phyloP scores from a whole-genome alignment of 2,329 filamentous ascomycete species.

The Fonsecaea erecta region DNA sequence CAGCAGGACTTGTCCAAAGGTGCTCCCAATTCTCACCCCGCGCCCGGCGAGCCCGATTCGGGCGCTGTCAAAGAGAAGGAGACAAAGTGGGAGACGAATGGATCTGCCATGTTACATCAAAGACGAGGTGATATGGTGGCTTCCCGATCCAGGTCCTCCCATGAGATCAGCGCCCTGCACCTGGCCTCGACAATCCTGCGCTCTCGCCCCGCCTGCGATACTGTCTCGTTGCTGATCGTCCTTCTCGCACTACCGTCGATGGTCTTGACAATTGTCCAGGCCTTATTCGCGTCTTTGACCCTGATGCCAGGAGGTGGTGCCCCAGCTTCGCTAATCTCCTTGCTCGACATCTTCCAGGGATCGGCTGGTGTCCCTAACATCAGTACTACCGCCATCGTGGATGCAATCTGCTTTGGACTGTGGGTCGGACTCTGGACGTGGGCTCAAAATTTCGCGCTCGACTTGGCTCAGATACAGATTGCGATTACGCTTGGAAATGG shows the following conservation, averaged over 20 bases:
- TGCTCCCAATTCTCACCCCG: background rate
- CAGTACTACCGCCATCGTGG: slow-evolving; percentile 81
- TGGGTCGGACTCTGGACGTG: slow-evolving; percentile 89
- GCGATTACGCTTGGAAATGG: slow-evolving; percentile 88
- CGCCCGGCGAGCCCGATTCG: slow-evolving; percentile 16
- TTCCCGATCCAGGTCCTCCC: slow-evolving; percentile 69
- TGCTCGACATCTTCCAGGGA: slow-evolving; percentile 90
- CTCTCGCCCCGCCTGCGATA: slow-evolving; percentile 89
- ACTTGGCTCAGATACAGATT: slow-evolving; percentile 90
- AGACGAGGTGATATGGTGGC: slow-evolving; percentile 73
- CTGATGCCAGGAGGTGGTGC: slow-evolving; percentile 80
- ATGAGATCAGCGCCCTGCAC: slow-evolving; percentile 74
- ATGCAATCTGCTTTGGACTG: slow-evolving; percentile 78
- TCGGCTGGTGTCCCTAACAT: slow-evolving; percentile 84
- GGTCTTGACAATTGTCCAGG: slow-evolving; percentile 84
- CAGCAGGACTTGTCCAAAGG: slow-evolving; percentile 15
- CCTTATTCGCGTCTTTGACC: slow-evolving; percentile 88
- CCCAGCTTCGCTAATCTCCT: slow-evolving; percentile 73
- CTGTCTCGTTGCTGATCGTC: slow-evolving; percentile 94
- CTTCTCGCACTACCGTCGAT: slow-evolving; percentile 89
- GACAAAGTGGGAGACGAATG: slow-evolving; percentile 28
- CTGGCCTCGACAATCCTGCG: slow-evolving; percentile 84
- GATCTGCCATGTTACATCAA: slow-evolving; percentile 33
- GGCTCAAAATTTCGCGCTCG: slow-evolving; percentile 83
- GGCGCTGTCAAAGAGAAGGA: slow-evolving; percentile 28